Evolutionary conservation across 2,329 filamentous ascomycete genomes (phyloP).

Genomic region (Sporothrix pseudoabietina): DNA sequence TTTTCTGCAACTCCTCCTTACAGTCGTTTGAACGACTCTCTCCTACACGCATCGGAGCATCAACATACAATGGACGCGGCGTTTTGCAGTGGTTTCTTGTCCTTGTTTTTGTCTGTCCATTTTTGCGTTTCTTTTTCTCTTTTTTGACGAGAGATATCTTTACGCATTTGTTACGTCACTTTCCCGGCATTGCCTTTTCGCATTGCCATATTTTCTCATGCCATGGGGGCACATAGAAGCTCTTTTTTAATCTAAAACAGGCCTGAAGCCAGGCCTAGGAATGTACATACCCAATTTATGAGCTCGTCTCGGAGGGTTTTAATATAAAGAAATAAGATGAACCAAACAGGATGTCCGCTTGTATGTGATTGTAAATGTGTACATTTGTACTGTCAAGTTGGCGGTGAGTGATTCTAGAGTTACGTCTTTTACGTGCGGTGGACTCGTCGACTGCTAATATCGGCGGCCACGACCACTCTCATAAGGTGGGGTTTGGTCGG

Average conservation of each 20-base stretch:
- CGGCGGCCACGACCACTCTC: neutral
- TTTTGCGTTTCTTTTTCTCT: constrained; percentile 5
- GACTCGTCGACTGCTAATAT: no score
- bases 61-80: constrained; percentile 29
- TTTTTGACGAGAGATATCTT: neutral
- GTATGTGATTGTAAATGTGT: neutral
- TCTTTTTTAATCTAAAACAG: constrained; percentile 28
- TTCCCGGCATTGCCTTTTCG: constrained; percentile 10
- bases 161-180: constrained; percentile 13
- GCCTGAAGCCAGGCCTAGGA: constrained; percentile 20
- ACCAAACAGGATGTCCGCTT: neutral
- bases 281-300: constrained; percentile 27
- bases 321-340: constrained; percentile 23
- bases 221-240: constrained; percentile 27
- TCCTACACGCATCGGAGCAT: constrained; percentile 26
- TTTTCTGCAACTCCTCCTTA: neutral
- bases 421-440: no score
- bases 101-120: constrained; percentile 21
- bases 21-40: neutral
- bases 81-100: constrained; percentile 27
- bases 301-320: constrained; percentile 24
- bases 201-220: constrained; percentile 19
- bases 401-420: constrained; percentile 2
- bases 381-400: neutral
- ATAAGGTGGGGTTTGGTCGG: constrained; percentile 4